Conservation (phyloP, 2,329 filamentous ascomycete species). For the Ophiostoma piceae region DNA sequence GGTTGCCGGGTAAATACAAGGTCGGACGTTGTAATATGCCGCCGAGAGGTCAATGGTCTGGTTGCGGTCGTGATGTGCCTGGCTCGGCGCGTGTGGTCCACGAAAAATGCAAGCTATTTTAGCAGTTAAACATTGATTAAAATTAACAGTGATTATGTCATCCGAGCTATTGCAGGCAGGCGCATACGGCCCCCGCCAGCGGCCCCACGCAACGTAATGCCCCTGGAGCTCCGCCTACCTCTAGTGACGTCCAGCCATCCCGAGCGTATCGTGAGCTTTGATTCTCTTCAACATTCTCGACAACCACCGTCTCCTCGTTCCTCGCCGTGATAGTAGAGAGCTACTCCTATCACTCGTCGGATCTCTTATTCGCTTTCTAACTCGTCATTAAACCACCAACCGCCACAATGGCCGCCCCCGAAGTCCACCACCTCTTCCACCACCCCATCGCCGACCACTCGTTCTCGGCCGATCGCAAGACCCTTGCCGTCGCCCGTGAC, state of each 20-base stretch:
- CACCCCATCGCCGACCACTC: slow-evolving; percentile 95
- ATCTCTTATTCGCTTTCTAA: neutral
- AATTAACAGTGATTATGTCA: slow-evolving; percentile 3
- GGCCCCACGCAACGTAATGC: slow-evolving; percentile 7
- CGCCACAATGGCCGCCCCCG: slow-evolving; percentile 62
- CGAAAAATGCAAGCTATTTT: slow-evolving; percentile 14
- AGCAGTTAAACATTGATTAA: neutral
- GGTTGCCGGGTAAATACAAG: neutral
- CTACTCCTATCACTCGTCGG: slow-evolving; percentile 69
- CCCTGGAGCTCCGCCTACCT: slow-evolving; percentile 14
- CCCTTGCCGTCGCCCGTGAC: slow-evolving; percentile 85
- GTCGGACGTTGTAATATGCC: neutral
- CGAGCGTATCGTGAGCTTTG: neutral
- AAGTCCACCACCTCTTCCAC: slow-evolving; percentile 97
- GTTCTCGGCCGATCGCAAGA: slow-evolving; percentile 86
- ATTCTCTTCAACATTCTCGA: neutral
- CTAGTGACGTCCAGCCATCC: slow-evolving; percentile 21
- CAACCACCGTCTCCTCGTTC: slow-evolving; percentile 1
- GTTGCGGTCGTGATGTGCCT: neutral
- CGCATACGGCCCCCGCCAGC: neutral
- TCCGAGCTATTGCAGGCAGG: neutral
- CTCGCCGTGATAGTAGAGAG: slow-evolving; percentile 84
- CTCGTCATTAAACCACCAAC: neutral
- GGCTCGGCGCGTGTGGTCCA: slow-evolving; percentile 4
- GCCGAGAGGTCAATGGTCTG: neutral